Evolutionary conservation across 352 stramenopile species (phyloP).

Genomic region (Phytopythium cucurbitacearum): DNA sequence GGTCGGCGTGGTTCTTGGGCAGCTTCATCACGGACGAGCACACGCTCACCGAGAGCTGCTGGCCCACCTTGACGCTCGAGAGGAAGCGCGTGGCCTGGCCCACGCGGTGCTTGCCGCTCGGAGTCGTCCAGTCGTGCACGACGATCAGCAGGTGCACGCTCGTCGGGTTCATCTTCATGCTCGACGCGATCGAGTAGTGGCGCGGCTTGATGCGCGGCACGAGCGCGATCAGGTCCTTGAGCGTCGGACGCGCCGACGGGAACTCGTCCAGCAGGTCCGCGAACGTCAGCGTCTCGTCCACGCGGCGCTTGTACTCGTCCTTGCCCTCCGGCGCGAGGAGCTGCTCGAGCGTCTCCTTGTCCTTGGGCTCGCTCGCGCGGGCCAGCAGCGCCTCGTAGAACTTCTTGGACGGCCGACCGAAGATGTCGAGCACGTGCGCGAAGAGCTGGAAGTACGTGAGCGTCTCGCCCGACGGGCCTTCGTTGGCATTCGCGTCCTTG

Average conservation of each 20-base stretch:
- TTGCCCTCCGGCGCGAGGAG: conserved; percentile 70
- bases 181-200: conserved; percentile 91
- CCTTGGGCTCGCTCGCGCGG: conserved; percentile 64
- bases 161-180: conserved; percentile 80
- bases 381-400: conserved; percentile 75
- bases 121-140: conserved; percentile 84
- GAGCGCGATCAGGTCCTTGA: conserved; percentile 60
- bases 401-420: conserved; percentile 77
- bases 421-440: conserved; percentile 80
- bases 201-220: conserved; percentile 83
- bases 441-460: conserved; percentile 82
- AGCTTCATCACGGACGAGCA: conserved; percentile 81
- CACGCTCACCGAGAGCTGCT: conserved; percentile 61
- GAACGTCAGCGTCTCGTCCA: conserved; percentile 77
- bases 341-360: conserved; percentile 45
- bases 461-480: conserved; percentile 42
- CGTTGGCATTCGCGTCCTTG: conserved; percentile 24
- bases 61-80: conserved; percentile 33
- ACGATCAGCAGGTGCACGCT: conserved; percentile 85
- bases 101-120: conserved; percentile 57
- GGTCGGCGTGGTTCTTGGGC: conserved; percentile 53
- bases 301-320: conserved; percentile 75
- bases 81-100: conserved; percentile 68
- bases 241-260: conserved; percentile 52
- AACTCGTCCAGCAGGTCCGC: conserved; percentile 77